phyloP scores from a whole-genome alignment of 1,284 basidiomycete genomes.

The Lentinula novae-zelandiae region DNA sequence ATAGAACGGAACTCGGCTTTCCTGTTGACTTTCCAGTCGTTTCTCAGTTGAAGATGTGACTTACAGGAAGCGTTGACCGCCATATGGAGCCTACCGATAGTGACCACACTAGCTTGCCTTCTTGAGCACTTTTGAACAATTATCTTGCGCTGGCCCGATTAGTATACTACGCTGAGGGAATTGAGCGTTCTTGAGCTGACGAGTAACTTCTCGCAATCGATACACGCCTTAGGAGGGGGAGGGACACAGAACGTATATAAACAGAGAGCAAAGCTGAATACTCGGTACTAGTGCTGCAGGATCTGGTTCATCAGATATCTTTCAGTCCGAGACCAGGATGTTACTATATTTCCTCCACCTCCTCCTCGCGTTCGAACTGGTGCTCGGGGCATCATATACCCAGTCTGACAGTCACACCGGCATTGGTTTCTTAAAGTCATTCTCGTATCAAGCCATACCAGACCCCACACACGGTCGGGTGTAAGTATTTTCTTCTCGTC shows the following conservation, averaged over 20 bases:
- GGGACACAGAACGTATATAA: neutral
- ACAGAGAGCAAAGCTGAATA: neutral
- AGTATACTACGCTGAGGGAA: neutral
- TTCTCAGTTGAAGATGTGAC: neutral
- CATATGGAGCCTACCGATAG: neutral
- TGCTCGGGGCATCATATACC: slow-evolving; percentile 32
- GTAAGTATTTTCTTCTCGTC: slow-evolving; percentile 31
- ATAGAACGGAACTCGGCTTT: neutral
- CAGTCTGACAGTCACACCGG: slow-evolving; percentile 46
- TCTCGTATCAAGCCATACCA: slow-evolving; percentile 45
- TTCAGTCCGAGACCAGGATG: neutral
- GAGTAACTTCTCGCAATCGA: neutral
- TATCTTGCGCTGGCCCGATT: neutral
- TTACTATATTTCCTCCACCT: neutral
- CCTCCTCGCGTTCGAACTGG: slow-evolving; percentile 8
- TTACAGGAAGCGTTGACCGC: neutral
- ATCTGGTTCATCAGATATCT: neutral
- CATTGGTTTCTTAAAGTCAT: slow-evolving; percentile 44
- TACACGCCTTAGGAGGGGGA: too few relatives aligned
- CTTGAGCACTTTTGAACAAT: neutral
- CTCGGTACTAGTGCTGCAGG: too few relatives aligned
- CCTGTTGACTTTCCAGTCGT: neutral
- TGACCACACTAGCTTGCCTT: neutral
- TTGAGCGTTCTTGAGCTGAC: neutral
- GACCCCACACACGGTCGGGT: slow-evolving; percentile 65